phyloP scores from a whole-genome alignment of 257 asterid species.

The Solanum clarkiae region DNA sequence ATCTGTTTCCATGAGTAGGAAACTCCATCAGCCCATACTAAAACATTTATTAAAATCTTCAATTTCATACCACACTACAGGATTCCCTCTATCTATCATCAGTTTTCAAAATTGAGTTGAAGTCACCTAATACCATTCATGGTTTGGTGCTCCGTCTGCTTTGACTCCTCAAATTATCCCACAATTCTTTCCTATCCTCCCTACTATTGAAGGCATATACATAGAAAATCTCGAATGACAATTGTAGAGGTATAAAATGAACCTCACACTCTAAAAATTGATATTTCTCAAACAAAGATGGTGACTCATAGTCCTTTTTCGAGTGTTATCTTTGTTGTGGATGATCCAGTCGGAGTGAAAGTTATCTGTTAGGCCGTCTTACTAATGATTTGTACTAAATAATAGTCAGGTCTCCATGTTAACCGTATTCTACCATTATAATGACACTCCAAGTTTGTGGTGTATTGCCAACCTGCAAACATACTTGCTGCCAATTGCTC shows the following conservation, averaged over 20 bases:
- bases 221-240: too few relatives aligned
- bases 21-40: not conserved
- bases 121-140: not conserved
- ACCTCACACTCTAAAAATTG: not conserved
- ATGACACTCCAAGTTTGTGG: too few relatives aligned
- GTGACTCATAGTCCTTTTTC: too few relatives aligned
- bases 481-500: not conserved
- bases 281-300: too few relatives aligned
- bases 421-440: not conserved
- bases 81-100: not conserved
- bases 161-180: not conserved
- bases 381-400: not conserved
- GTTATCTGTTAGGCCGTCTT: not conserved
- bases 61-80: not conserved
- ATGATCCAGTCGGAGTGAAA: too few relatives aligned
- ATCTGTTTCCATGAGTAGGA: not conserved
- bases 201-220: too few relatives aligned
- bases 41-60: not conserved
- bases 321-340: too few relatives aligned
- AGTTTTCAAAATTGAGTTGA: not conserved
- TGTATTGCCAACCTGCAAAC: not conserved
- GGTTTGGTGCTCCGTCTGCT: not conserved
- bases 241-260: too few relatives aligned
- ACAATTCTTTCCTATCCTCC: too few relatives aligned
- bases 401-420: not conserved